Percentiles rank a stretch among this genome's conserved stretches.
phyloP scores from a whole-genome alignment of 305 asterid genomes.

The Plantago rigida region DNA sequence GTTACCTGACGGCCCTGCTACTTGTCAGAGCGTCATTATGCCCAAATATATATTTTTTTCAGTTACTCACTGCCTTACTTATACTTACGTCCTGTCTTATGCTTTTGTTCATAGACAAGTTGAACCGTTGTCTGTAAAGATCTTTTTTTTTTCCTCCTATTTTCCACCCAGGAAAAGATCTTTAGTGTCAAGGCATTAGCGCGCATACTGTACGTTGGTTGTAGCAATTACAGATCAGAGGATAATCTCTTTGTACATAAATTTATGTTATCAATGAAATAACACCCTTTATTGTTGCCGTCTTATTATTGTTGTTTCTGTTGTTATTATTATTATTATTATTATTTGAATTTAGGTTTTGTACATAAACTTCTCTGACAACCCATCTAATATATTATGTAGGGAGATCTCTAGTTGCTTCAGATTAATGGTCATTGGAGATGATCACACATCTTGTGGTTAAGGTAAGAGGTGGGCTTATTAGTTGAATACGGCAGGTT shows the following conservation, averaged over 20 bases:
- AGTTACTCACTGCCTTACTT: conserved; percentile 42
- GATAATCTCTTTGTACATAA: conserved; percentile 64
- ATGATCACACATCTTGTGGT: conserved; percentile 17
- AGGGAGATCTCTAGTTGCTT: conserved; percentile 12
- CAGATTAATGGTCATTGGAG: conserved; percentile 18
- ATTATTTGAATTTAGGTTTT: conserved; percentile 5
- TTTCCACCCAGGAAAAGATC: conserved; percentile 32
- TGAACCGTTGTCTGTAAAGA: conserved; percentile 62
- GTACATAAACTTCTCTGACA: conserved; percentile 1
- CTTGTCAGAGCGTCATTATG: conserved; percentile 35
- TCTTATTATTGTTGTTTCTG: conserved; percentile 7
- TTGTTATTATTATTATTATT: too few relatives aligned
- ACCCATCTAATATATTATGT: conserved; percentile 1
- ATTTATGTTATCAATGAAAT: conserved; percentile 55
- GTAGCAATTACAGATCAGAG: conserved; percentile 61
- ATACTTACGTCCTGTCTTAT: conserved; percentile 32
- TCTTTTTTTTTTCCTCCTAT: conserved; percentile 38
- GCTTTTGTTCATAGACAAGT: conserved; percentile 41
- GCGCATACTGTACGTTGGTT: conserved; percentile 42
- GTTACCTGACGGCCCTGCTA: conserved; percentile 39
- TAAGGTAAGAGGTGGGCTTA: conserved; percentile 24
- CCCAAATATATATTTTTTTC: conserved; percentile 39
- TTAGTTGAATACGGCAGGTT: not conserved
- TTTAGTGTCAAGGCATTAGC: conserved; percentile 49
- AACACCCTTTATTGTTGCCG: conserved; percentile 20